Evolutionary conservation across 2,329 filamentous ascomycete genomes (phyloP), one percentile per base, ranked within the genome.

Genomic region (Arachnomyces sp.): DNA sequence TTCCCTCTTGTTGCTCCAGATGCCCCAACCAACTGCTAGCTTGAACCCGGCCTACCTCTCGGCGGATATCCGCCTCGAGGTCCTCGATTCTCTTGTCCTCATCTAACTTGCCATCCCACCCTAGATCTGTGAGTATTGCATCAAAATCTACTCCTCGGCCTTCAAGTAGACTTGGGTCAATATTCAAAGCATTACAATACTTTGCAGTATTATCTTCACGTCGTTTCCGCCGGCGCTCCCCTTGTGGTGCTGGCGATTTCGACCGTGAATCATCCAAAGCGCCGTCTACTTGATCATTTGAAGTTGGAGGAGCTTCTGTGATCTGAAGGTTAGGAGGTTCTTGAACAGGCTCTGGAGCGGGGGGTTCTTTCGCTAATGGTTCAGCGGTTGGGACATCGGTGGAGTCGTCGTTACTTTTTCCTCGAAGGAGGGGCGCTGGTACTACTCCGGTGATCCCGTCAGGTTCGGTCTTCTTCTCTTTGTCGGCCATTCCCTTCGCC

Each of bases 381-480:
- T 64, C 54, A 32, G 40, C 60, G 31, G 61, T 52, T 14, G 60
- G 45, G 4, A 52, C 52, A 28, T 55, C 54, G n/a, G 55, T 49
- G 4, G 54, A 45, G 11, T 55, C 45, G 39, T 73, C 71, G 33
- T 54, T 62, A 39, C 58, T 64, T 34, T 57, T 50, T 8, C 61
- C 60, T 41, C 65, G 63, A 32, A 67, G 52, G 12, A 71, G 64
- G 8, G 89, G 88, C 3, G 88, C 85, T 16, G 86, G 86, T 15
- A 95, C 84, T 29, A 95, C 89, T 30, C 82, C 78, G 9, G 83
- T 94, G 48, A 95, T 94, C 2, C 89, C 90, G 65, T 95, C 89
- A 5, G 87, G 84, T 4, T 84, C 87, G 16, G 83, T 77, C 3
- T 63, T 61, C 42, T 75, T 78, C 47, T 68, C 70, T 41, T 78